Conservation (phyloP, 2,329 filamentous ascomycete genomes). For the Septoria petroselini region DNA sequence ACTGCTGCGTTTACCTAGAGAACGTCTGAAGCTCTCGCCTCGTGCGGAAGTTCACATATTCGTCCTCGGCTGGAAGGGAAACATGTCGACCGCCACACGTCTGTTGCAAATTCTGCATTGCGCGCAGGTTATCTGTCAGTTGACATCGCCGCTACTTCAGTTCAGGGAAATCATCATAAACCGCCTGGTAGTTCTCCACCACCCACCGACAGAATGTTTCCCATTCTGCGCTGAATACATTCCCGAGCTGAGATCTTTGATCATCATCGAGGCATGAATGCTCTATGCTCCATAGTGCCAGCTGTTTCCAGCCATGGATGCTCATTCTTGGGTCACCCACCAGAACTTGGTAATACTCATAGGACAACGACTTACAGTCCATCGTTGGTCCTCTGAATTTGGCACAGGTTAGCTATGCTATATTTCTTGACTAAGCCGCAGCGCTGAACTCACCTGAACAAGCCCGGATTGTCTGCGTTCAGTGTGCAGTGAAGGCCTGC, state of each 20-base stretch:
- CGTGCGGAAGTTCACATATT: no score
- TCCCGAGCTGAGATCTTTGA: slow-evolving; percentile 37
- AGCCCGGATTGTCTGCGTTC: slow-evolving; percentile 70
- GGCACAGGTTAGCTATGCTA: background rate
- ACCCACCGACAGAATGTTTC: slow-evolving; percentile 50
- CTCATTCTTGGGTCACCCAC: slow-evolving; percentile 65
- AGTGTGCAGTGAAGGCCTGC: slow-evolving; percentile 70
- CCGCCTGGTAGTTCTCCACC: slow-evolving; percentile 9
- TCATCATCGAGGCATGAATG: slow-evolving; percentile 46
- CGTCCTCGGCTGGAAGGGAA: no score
- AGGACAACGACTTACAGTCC: slow-evolving; percentile 63
- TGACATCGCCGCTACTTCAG: no score
- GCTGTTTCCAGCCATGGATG: slow-evolving; percentile 68
- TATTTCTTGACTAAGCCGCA: no score
- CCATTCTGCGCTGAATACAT: slow-evolving; percentile 58
- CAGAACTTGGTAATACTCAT: slow-evolving; percentile 76
- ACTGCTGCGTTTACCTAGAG: no score
- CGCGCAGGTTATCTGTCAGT: no score
- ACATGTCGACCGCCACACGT: no score
- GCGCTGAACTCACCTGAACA: slow-evolving; percentile 57
- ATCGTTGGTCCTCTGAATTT: slow-evolving; percentile 16
- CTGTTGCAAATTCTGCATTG: no score
- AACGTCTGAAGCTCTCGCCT: no score
- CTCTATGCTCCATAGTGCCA: slow-evolving; percentile 47
- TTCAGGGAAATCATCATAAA: background rate